Evolutionary conservation across 176 grass and related monocot genomes (phyloP).

Genomic region (Alloteropsis semialata): DNA sequence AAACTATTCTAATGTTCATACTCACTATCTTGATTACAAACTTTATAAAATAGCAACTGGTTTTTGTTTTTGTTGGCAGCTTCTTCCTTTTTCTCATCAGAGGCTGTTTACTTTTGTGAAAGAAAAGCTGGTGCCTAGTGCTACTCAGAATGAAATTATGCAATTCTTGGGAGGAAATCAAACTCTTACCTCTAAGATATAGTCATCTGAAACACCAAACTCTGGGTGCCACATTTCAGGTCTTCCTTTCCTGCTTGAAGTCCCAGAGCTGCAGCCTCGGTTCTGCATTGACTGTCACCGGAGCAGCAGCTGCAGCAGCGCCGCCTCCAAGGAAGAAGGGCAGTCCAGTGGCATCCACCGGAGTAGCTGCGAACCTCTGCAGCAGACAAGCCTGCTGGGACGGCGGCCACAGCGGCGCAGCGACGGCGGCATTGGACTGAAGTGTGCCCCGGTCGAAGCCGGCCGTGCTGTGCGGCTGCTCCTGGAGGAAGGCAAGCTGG

Average conservation of each 20-base stretch:
- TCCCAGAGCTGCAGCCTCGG: slow-evolving; percentile 51
- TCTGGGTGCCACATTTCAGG: slow-evolving; percentile 1
- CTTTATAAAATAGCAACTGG: not conserved
- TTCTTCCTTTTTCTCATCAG: not conserved
- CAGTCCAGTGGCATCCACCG: slow-evolving; percentile 22
- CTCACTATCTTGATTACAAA: not conserved
- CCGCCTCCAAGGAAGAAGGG: slow-evolving; percentile 40
- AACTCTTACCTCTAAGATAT: slow-evolving; percentile 24
- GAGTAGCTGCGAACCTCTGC: slow-evolving; percentile 41
- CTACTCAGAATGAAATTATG: not conserved
- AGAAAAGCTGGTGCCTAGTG: not conserved
- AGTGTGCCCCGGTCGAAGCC: slow-evolving; percentile 82
- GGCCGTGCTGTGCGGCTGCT: slow-evolving; percentile 32
- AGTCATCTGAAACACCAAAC: not conserved
- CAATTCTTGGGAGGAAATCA: not conserved
- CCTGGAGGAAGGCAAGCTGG: slow-evolving; percentile 63
- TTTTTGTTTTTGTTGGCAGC: not conserved
- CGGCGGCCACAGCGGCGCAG: slow-evolving; percentile 31
- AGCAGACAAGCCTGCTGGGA: slow-evolving; percentile 31
- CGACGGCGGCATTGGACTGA: slow-evolving; percentile 81
- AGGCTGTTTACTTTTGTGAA: not conserved
- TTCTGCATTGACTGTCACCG: slow-evolving; percentile 7
- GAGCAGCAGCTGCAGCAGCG: slow-evolving; percentile 13
- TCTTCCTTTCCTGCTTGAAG: slow-evolving; percentile 48
- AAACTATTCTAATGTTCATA: not conserved